Percentiles rank a stretch among this genome's conserved stretches.
These are phyloP conservation scores for Fomitopsis palustris DNA, from an alignment of 1,284 basidiomycete species.

Conservation along the genomic window DNA sequence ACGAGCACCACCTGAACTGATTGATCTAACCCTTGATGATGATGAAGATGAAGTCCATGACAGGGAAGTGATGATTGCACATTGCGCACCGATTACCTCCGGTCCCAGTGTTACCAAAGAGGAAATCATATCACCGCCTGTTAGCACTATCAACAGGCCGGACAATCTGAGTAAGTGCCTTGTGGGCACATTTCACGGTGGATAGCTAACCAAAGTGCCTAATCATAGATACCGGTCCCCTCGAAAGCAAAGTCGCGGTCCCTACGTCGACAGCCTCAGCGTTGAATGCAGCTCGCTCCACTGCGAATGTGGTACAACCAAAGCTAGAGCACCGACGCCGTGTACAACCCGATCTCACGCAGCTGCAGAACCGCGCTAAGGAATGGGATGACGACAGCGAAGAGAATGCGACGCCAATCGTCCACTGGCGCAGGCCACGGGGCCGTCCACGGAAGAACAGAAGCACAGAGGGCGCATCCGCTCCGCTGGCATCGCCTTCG, in stretches of 20 bases:
- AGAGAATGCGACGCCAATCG: background rate
- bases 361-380: background rate
- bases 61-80: background rate
- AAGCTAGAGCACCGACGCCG: background rate
- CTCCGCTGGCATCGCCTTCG: background rate
- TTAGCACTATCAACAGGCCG: background rate
- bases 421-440: background rate
- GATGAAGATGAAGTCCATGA: constrained; percentile 9
- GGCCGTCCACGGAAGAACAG: background rate
- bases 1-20: constrained; percentile 1
- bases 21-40: constrained; percentile 16
- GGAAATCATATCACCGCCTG: background rate
- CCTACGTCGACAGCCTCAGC: background rate
- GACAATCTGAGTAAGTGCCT: background rate
- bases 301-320: background rate
- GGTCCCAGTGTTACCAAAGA: background rate
- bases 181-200: background rate
- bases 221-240: background rate
- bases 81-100: background rate
- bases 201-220: background rate
- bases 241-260: background rate
- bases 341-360: background rate
- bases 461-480: background rate
- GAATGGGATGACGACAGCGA: background rate
- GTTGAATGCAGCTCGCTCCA: background rate